Evolutionary conservation across 2,329 filamentous ascomycete species (phyloP).

Genomic region (Pyricularia pennisetigena): DNA sequence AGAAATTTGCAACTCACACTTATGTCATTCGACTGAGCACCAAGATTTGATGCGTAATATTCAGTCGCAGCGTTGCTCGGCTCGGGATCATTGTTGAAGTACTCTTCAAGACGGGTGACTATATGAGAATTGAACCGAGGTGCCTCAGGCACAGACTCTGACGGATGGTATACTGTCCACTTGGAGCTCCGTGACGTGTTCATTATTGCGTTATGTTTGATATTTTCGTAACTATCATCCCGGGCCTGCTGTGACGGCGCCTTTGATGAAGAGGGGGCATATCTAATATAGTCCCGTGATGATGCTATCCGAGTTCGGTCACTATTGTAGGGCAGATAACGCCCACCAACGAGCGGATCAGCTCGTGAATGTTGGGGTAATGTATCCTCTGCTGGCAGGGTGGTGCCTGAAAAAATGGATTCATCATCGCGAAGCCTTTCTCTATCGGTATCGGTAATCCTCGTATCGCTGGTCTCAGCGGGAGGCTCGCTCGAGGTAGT

Average conservation of each 20-base stretch:
- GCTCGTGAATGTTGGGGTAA: neutral
- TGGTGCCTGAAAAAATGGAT: slow-evolving; percentile 20
- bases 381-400: slow-evolving; percentile 5
- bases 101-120: slow-evolving; percentile 40
- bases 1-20: slow-evolving; percentile 24
- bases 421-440: slow-evolving; percentile 7
- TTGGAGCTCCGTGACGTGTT: slow-evolving; percentile 33
- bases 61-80: slow-evolving; percentile 40
- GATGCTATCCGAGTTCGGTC: neutral
- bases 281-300: neutral
- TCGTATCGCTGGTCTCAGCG: neutral
- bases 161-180: slow-evolving; percentile 24
- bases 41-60: slow-evolving; percentile 43
- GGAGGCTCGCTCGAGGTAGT: slow-evolving; percentile 11
- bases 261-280: neutral
- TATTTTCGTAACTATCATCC: neutral
- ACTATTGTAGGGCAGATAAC: neutral
- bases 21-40: slow-evolving; percentile 39
- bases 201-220: slow-evolving; percentile 27
- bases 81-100: slow-evolving; percentile 35
- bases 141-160: slow-evolving; percentile 27
- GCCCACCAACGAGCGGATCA: neutral
- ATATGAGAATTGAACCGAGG: slow-evolving; percentile 38
- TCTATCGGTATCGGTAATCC: slow-evolving; percentile 9
- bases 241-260: neutral